A percentile compares a stretch with the other conserved stretches of the same genome.
phyloP scores from a whole-genome alignment of 805 yeast genomes.

The Candida bentonensis region DNA sequence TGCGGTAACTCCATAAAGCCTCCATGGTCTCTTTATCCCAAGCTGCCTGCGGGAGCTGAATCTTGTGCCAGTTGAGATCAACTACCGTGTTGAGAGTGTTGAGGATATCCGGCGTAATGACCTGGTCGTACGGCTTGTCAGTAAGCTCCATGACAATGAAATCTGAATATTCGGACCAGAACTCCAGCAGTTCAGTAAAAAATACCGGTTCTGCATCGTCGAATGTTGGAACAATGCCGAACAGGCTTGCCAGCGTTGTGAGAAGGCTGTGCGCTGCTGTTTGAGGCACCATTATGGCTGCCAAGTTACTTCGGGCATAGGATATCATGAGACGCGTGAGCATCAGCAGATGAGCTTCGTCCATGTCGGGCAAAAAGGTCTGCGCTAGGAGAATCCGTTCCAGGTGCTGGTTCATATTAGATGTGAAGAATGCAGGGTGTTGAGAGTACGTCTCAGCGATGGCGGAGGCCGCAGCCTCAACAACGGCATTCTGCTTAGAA shows the following conservation, averaged over 20 bases:
- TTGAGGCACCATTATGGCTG: not conserved
- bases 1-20: conserved; percentile 56
- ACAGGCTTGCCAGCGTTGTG: not conserved
- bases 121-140: conserved; percentile 23
- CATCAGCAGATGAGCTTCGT: not conserved
- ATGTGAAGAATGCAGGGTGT: conserved; percentile 1
- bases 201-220: not conserved
- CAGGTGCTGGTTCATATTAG: not conserved
- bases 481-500: not conserved
- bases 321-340: not conserved
- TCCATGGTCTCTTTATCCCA: conserved; percentile 26
- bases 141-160: conserved; percentile 20
- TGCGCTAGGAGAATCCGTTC: not conserved
- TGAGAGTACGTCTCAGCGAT: conserved; percentile 1
- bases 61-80: conserved; percentile 54
- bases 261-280: not conserved
- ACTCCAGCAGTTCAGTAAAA: conserved; percentile 16
- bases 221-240: not conserved
- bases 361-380: not conserved
- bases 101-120: not conserved
- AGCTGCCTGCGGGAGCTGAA: conserved; percentile 25
- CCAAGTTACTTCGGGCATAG: not conserved
- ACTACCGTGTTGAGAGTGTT: conserved; percentile 27
- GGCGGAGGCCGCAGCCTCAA: not conserved
- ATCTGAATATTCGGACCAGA: conserved; percentile 22